These are phyloP conservation scores for Trichopus zeylanicus DNA, from an alignment of 116 monocot species.

Conservation along the genomic window DNA sequence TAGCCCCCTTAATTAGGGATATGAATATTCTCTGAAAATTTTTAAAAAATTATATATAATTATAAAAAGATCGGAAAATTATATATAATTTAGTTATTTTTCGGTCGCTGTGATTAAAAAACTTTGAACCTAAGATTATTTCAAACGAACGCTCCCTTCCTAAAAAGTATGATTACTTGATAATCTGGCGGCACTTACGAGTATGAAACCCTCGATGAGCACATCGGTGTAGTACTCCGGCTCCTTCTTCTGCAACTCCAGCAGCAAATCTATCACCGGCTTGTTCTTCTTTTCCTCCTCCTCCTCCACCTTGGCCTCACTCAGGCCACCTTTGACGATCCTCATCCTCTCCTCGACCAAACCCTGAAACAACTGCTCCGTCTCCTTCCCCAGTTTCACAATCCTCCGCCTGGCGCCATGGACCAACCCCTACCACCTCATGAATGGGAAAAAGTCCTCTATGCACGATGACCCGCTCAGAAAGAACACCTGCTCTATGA, in stretches of 20 bases:
- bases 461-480: background rate
- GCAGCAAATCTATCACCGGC: constrained; percentile 14
- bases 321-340: background rate
- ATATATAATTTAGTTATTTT: too few species aligned
- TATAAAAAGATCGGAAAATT: too few species aligned
- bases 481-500: background rate
- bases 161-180: too few species aligned
- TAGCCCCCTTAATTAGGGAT: too few species aligned
- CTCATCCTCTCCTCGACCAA: constrained; percentile 17
- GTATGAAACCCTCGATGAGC: constrained; percentile 14
- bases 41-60: too few species aligned
- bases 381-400: constrained; percentile 1
- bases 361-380: constrained; percentile 11
- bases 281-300: background rate
- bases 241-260: constrained; percentile 10
- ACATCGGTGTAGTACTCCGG: constrained; percentile 13
- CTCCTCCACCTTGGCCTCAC: background rate
- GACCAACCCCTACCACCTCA: background rate
- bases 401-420: background rate
- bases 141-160: too few species aligned
- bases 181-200: background rate
- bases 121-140: too few species aligned
- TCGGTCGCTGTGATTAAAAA: too few species aligned
- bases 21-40: too few species aligned
- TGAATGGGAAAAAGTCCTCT: constrained; percentile 13